Evolutionary conservation across 1,139 yeast genomes (phyloP).

Genomic region (Diutina mesorugosa): DNA sequence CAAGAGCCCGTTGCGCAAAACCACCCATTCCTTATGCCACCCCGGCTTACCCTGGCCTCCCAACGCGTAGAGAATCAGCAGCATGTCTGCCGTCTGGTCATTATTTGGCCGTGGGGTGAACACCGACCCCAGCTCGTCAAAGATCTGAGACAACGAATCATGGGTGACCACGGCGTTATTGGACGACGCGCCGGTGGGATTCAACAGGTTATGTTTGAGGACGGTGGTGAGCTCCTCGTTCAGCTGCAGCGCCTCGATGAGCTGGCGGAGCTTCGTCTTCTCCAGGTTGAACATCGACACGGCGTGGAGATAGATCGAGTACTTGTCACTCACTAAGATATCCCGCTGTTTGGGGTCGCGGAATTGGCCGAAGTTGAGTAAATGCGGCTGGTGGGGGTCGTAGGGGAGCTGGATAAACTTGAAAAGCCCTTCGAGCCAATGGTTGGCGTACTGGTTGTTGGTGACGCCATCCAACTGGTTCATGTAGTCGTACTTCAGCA

Average conservation of each 20-base stretch:
- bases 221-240: conserved; percentile 29
- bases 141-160: conserved; percentile 20
- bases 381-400: conserved; percentile 7
- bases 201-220: conserved; percentile 17
- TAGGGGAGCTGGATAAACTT: conserved; percentile 18
- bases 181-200: conserved; percentile 7
- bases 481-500: conserved; percentile 61
- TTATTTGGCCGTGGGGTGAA: conserved; percentile 1
- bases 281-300: conserved; percentile 29
- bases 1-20: conserved; percentile 50
- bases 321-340: conserved; percentile 14
- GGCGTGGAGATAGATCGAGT: conserved; percentile 20
- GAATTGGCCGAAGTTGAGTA: conserved; percentile 12
- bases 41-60: conserved; percentile 68
- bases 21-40: conserved; percentile 92
- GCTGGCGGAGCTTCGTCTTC: conserved; percentile 28
- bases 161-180: not conserved
- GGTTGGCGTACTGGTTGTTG: conserved; percentile 35
- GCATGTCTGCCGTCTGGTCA: conserved; percentile 19
- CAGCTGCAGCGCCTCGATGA: conserved; percentile 27
- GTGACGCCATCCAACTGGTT: conserved; percentile 47
- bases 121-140: conserved; percentile 6
- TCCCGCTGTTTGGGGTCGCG: conserved; percentile 13
- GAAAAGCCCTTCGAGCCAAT: conserved; percentile 25
- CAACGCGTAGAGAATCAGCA: conserved; percentile 53